Base-by-base conservation (phyloP, 208 protist genomes). In the Trypanosoma scelopori region DNA sequence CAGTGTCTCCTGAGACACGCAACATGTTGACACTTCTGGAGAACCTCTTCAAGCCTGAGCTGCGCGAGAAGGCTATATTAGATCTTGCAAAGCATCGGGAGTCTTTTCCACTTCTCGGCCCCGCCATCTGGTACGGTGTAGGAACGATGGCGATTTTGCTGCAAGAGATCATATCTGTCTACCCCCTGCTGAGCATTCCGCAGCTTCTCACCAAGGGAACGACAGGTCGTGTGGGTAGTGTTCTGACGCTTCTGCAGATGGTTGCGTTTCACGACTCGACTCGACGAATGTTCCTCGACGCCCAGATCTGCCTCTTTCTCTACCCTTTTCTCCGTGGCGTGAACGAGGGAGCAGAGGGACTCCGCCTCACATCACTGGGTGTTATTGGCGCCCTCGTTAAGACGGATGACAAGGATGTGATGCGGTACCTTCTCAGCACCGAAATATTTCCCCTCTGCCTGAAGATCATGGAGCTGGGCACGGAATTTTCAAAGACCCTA, bases 391-490 rank as follows among this genome's bases (percentile, higher is more conserved):
- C 97, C 6, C 85, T 99, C 3, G 98, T 99, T 23, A 99, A 99
- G 84, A 87, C 95, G 5, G 76, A 89, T 64, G 79, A 95, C 62
- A 52, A 59, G 2, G 55, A 84, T 18, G 96, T 99, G 18, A 98
- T 99, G 46, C 91, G 86, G 20, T 99, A 99, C 75, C 87, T 99
- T 12, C 87, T 99, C 23, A 84, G 83, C 52, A 99, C 98, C 0
- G 98, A 99, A 72, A 99, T 99, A 67, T 99, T 99, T 55, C 98
- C 98, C 25, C 81, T 99, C n/a, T 99, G 98, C 85, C 85, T 99
- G 28, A 84, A 93, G 22, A 99, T 99, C 55, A 99, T 99, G 98
- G 97, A 99, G 79, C 94, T 75, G 18, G 96, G 98, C 22, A 86
- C 80, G 12, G 98, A 99, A 71, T 84, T 99, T 18, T 98, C 93